phyloP scores from a whole-genome alignment of 805 yeast genomes.

The Wickerhamomyces sydowiorum region DNA sequence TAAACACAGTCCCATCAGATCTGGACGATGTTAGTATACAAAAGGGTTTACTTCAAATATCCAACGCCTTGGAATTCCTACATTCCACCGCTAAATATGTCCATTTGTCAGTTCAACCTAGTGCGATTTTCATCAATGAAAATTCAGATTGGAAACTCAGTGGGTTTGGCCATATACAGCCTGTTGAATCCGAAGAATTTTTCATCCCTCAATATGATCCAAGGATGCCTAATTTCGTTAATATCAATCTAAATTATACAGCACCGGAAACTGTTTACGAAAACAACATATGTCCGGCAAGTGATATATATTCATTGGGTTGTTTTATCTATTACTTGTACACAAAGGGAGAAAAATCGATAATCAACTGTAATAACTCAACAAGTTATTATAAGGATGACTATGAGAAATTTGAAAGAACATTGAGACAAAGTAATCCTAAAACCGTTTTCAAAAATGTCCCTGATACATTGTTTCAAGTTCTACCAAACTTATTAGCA shows the following conservation, averaged over 20 bases:
- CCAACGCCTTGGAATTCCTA: conserved; percentile 75
- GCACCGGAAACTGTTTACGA: conserved; percentile 84
- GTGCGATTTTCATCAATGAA: conserved; percentile 67
- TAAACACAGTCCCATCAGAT: conserved; percentile 39
- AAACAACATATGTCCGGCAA: conserved; percentile 52
- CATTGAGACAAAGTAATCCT: conserved; percentile 33
- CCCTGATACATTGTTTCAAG: conserved; percentile 46
- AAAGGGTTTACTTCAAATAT: conserved; percentile 75
- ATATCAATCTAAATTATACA: conserved; percentile 62
- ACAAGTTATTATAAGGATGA: conserved; percentile 57
- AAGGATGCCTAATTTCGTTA: conserved; percentile 66
- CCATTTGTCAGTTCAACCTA: conserved; percentile 76
- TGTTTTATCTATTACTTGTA: conserved; percentile 68
- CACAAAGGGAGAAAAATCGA: conserved; percentile 39
- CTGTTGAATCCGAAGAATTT: conserved; percentile 50
- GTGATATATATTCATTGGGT: conserved; percentile 85
- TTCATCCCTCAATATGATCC: conserved; percentile 70
- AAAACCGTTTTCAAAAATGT: conserved; percentile 45
- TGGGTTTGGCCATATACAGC: conserved; percentile 59
- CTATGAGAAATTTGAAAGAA: conserved; percentile 40
- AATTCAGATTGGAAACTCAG: conserved; percentile 92
- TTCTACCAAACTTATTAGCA: conserved; percentile 48
- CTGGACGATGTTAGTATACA: conserved; percentile 70
- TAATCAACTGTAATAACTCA: conserved; percentile 48
- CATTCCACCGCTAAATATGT: conserved; percentile 71